Evolutionary conservation across 139 green algal species (phyloP), one percentile per base, ranked within the genome.

Genomic region (Chlamydomonas schloesseri): DNA sequence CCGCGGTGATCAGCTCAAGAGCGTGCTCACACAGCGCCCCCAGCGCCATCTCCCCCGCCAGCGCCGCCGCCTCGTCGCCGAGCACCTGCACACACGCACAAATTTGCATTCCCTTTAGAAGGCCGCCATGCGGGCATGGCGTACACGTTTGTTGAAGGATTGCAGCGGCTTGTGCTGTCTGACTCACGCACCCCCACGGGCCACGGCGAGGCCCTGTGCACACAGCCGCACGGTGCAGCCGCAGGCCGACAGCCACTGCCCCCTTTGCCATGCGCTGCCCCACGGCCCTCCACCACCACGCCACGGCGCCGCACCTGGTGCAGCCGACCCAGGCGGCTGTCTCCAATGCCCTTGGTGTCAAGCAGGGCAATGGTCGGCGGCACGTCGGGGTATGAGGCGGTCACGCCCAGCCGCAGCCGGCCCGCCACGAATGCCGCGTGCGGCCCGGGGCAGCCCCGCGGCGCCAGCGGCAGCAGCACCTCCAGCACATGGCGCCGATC

Each of bases 21-120:
- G 83, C 83, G 18, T 47, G 26, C 31, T 84, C 83, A 34, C 62
- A 82, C 9, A 88, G 50, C 29, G 31, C 37, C 1, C 64, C 73
- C 42, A 83, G 62, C 17, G 34, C 73, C 24, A 74, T 58, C 9
- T 88, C 71, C 21, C 83, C 83, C 23, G 28, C 62, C 83, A 88
- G 31, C 37, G 26, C 23, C 6, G 53, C 71, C 1, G 73, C 73
- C 53, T 72, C 65, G 5, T 36, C 64, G 2, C 34, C 21, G 8
- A 88, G 62, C 47, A 11, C 46, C 20, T 70, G 55, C 18, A 57
- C 50, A n/a, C n/a, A n/a, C n/a, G n/a, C n/a, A n/a, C n/a, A n/a
- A n/a, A n/a, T n/a, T n/a, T n/a, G n/a, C n/a, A n/a, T n/a, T n/a
- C n/a, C n/a, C n/a, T n/a, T n/a, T n/a, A n/a, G n/a, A n/a, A n/a